phyloP scores from a whole-genome alignment of 129 eudicot species.

The Pseudognaphalium luteoalbum region DNA sequence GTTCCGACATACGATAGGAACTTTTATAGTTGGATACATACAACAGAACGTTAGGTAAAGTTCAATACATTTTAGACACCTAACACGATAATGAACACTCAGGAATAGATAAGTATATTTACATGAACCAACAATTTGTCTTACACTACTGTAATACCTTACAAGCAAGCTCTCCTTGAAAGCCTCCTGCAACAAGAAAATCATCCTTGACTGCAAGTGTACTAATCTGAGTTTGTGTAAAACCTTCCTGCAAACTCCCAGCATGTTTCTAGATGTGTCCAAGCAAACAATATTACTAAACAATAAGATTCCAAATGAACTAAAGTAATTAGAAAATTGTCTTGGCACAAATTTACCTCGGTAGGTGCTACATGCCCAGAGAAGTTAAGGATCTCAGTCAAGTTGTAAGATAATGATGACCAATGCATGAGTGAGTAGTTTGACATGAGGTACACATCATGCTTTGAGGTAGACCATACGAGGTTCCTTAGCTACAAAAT shows the following conservation, averaged over 20 bases:
- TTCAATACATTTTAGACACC: neutral
- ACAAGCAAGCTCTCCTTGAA: constrained; percentile 88
- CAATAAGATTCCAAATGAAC: neutral
- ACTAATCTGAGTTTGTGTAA: constrained; percentile 83
- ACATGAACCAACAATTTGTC: neutral
- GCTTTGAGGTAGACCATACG: constrained; percentile 96
- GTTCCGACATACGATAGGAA: neutral
- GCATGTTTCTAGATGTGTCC: constrained; percentile 56
- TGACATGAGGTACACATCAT: constrained; percentile 89
- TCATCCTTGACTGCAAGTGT: constrained; percentile 76
- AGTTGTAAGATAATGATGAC: constrained; percentile 62
- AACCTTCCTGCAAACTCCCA: constrained; percentile 84
- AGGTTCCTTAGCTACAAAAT: constrained; percentile 71
- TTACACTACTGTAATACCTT: constrained; percentile 48
- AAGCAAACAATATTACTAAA: constrained; percentile 2
- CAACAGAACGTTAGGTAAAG: neutral
- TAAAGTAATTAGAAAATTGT: neutral
- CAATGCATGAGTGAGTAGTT: constrained; percentile 70
- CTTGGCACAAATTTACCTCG: constrained; percentile 42
- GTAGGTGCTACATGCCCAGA: constrained; percentile 84
- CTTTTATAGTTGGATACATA: neutral
- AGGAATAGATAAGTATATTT: neutral
- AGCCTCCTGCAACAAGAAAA: constrained; percentile 88
- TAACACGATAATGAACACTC: neutral
- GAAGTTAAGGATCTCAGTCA: constrained; percentile 70